Conservation (phyloP, 1,284 basidiomycete species). For the Ustilago lituana region DNA sequence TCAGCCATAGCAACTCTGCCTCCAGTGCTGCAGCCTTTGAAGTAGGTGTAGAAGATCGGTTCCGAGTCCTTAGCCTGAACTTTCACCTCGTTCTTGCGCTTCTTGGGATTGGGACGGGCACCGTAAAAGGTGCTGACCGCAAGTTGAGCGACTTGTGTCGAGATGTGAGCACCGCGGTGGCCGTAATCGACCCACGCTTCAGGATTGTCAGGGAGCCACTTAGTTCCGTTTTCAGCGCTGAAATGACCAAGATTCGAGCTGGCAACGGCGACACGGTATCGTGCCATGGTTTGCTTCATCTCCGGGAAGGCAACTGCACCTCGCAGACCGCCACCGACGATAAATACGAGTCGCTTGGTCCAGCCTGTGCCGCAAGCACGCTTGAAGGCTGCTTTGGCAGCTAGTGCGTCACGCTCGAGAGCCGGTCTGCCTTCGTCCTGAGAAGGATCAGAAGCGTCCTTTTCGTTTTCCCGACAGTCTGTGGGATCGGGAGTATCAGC, state of each 20-base stretch:
- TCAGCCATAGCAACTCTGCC: constrained; percentile 43
- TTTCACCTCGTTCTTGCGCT: not conserved
- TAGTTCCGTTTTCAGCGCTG: constrained; percentile 6
- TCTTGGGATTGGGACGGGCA: not conserved
- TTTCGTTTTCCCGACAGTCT: not conserved
- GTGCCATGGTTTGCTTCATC: constrained; percentile 49
- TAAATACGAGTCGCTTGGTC: constrained; percentile 39
- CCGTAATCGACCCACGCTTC: constrained; percentile 42
- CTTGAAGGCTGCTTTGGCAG: constrained; percentile 11
- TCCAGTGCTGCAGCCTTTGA: constrained; percentile 49
- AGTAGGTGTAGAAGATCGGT: constrained; percentile 40
- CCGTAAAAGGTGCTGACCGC: constrained; percentile 44
- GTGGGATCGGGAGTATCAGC: constrained; percentile 2
- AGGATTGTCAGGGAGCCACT: constrained; percentile 20
- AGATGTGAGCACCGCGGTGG: constrained; percentile 40
- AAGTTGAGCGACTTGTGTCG: constrained; percentile 29
- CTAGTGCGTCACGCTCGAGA: not conserved
- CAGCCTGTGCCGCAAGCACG: constrained; percentile 27
- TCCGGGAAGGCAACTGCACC: constrained; percentile 41
- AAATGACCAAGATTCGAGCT: constrained; percentile 51
- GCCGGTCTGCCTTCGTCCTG: too few species aligned
- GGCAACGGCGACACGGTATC: constrained; percentile 39
- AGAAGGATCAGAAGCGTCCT: too few species aligned
- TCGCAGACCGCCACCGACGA: constrained; percentile 39
- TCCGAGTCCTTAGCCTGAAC: not conserved